Base-by-base conservation (phyloP, 2,329 filamentous ascomycete species). In the Phaeoacremonium minimum region DNA sequence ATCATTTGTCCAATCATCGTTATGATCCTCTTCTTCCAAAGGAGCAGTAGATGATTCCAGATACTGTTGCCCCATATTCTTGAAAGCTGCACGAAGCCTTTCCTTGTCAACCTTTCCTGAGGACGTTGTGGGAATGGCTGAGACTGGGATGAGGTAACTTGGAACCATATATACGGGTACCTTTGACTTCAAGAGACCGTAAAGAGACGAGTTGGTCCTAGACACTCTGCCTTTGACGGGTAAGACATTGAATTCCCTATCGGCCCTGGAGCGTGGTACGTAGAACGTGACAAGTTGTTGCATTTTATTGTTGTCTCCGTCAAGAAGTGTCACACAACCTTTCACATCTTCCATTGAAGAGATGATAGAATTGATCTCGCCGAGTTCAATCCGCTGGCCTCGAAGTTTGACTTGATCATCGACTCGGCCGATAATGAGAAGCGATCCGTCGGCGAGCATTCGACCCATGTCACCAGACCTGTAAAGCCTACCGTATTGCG, bases 371-470 rank as follows among this genome's bases (percentile, higher is more conserved):
- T 80, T 84, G 37, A 95, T 83, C 53, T 94, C 88, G 1, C 77
- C 75, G 9, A 90, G 72, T 53, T 95, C 87, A 28, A 95, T 80
- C 30, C 85, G 70, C 46, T 91, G 85, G 0, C 89, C 88, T 30
- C 87, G 75, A 8, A 95, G 69, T 55, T 94, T 95, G 37, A 93
- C 69, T 56, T 94, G 87, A 42, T 85, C 84, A 47, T 94, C 88
- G 15, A 83, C 67, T 26, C 87, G 75, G 13, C 87, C 86, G 8
- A 78, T 60, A 28, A 93, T 86, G 4, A 86, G 59, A 7, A 96
- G 67, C 0, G 82, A 84, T 0, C 86, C 85, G 51, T 94, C 85
- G 0, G 80, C 69, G 7, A 95, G 73, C 63, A 95, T 75, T 15
- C 87, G 73, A 0, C 88, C 90, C 48, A 87, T 71, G 50, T 96